Evolutionary conservation across 306 rosid genomes (phyloP).

Genomic region (Purshia tridentata): DNA sequence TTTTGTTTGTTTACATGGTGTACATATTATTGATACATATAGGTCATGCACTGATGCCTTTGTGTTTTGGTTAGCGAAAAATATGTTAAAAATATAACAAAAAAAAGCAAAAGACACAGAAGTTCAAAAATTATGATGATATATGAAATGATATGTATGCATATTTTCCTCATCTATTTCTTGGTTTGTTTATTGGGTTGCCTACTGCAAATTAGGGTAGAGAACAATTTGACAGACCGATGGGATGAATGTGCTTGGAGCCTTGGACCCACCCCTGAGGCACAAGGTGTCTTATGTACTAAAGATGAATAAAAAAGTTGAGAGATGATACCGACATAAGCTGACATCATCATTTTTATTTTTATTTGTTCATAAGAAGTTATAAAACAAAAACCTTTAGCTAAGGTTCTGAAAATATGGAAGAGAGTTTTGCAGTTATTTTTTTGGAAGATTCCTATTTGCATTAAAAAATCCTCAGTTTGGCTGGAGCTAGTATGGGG

Average conservation of each 20-base stretch:
- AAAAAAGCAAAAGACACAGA: not conserved
- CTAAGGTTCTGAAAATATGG: not conserved
- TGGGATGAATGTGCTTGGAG: not conserved
- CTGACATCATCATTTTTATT: not conserved
- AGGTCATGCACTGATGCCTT: not conserved
- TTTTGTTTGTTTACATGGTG: not conserved
- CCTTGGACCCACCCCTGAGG: not conserved
- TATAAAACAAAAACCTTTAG: not conserved
- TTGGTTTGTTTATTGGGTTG: not conserved
- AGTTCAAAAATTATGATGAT: not conserved
- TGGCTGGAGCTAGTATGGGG: constrained; percentile 7
- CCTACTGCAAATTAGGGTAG: not conserved
- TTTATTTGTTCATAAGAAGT: not conserved
- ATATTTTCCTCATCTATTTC: not conserved
- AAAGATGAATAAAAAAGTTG: not conserved
- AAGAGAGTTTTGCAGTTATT: not conserved
- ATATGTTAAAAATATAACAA: no score
- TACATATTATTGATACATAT: not conserved
- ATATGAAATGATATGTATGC: not conserved
- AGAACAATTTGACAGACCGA: not conserved
- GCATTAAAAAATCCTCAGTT: not conserved
- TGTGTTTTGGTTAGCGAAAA: not conserved
- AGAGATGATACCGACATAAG: not conserved
- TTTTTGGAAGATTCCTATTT: not conserved
- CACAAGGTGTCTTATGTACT: not conserved